Percentiles rank a stretch among this genome's conserved stretches.
phyloP scores from a whole-genome alignment of 768 basidiomycete species.

The Tylopilus subfusipes region DNA sequence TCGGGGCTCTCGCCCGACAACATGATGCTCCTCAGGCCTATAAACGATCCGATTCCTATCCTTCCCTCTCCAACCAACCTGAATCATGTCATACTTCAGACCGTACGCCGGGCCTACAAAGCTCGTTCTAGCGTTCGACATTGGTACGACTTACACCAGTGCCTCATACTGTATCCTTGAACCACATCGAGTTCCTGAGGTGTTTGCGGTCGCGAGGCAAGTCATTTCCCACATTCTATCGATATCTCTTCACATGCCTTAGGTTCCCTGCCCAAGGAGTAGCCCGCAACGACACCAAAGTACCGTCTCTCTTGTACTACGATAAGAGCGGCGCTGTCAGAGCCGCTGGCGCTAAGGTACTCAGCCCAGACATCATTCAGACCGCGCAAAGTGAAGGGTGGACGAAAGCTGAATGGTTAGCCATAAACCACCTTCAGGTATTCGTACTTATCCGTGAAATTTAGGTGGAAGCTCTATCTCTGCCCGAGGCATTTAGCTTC shows the following conservation, averaged over 20 bases:
- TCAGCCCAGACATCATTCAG: conserved; percentile 29
- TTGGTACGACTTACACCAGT: background rate
- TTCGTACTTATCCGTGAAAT: background rate
- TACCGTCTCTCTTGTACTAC: conserved; percentile 44
- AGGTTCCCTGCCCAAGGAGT: conserved; percentile 40
- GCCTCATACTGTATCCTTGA: background rate
- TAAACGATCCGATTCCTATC: background rate
- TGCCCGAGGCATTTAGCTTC: conserved; percentile 13
- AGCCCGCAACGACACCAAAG: conserved; percentile 40
- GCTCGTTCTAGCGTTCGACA: background rate
- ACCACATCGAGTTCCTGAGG: conserved; percentile 5
- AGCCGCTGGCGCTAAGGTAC: conserved; percentile 41
- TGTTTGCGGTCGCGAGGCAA: conserved; percentile 7
- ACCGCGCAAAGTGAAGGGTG: conserved; percentile 31
- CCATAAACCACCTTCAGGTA: background rate
- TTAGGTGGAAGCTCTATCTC: conserved; percentile 28
- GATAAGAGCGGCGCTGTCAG: conserved; percentile 33
- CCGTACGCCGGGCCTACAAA: background rate
- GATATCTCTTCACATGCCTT: background rate
- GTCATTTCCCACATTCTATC: background rate
- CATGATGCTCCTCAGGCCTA: background rate
- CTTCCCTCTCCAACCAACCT: background rate
- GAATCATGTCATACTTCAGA: background rate
- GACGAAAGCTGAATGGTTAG: conserved; percentile 20
- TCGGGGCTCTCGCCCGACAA: background rate